Evolutionary conservation across 768 basidiomycete genomes (phyloP).

Genomic region (Russula lepida): DNA sequence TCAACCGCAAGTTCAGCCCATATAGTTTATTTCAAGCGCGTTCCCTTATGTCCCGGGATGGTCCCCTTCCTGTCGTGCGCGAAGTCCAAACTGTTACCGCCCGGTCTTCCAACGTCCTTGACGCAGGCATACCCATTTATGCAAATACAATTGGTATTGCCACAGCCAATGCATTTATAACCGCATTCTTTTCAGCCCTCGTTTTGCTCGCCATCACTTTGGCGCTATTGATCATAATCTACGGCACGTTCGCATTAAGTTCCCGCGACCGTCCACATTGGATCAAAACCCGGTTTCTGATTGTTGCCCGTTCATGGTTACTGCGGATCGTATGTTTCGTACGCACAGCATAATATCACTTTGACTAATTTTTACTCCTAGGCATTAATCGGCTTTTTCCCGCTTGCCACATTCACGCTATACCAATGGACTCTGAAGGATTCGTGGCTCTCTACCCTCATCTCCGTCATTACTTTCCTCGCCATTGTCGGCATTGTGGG

Average conservation of each 20-base stretch:
- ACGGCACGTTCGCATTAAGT: slow-evolving; percentile 30
- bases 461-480: slow-evolving; percentile 65
- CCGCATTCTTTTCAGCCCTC: slow-evolving; percentile 68
- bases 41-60: slow-evolving; percentile 11
- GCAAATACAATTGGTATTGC: slow-evolving; percentile 70
- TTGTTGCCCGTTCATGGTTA: slow-evolving; percentile 50
- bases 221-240: slow-evolving; percentile 44
- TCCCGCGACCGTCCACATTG: slow-evolving; percentile 19
- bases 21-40: slow-evolving; percentile 40
- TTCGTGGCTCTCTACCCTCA: slow-evolving; percentile 75
- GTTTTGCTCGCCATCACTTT: slow-evolving; percentile 56
- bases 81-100: slow-evolving; percentile 60
- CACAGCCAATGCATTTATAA: slow-evolving; percentile 85
- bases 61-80: slow-evolving; percentile 17
- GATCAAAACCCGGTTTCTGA: slow-evolving; percentile 31
- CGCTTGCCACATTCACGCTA: slow-evolving; percentile 68
- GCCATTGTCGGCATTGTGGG: slow-evolving; percentile 41
- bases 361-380: slow-evolving; percentile 23
- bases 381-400: slow-evolving; percentile 58
- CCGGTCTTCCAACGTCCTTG: slow-evolving; percentile 54
- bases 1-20: slow-evolving; percentile 76
- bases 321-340: slow-evolving; percentile 52
- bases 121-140: slow-evolving; percentile 78
- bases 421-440: slow-evolving; percentile 90
- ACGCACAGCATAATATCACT: not conserved